Evolutionary conservation across 2,329 filamentous ascomycete species (phyloP), one percentile per base, ranked within the genome.

Genomic region (Penicillium expansum): DNA sequence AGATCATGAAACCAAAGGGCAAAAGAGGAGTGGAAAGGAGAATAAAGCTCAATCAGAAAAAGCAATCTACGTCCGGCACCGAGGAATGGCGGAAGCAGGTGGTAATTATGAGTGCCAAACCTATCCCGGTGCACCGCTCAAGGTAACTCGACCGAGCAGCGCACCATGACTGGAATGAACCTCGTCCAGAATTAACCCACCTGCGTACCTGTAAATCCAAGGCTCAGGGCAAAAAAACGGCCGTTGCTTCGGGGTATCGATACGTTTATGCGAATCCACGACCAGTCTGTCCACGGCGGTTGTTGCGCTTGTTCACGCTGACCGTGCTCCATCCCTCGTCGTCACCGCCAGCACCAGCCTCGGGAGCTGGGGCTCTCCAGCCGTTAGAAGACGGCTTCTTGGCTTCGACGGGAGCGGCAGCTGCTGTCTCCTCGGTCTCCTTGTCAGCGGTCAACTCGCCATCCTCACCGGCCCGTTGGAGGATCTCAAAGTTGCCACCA

Each of bases 401-500:
- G 72, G 78, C 76, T 61, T 82, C 80, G 44, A 80, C 76, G 44
- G 76, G 72, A 18, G 69, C 73, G 55, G 49, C 38, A 44, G 78
- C 76, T 33, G 76, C 70, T 37, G 78, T 76, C 49, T 80, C 76
- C 53, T 79, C 79, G 48, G 77, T 72, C 45, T 81, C 82, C 61
- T 83, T 80, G 39, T 83, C 81, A 54, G 78, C 72, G 53, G 76
- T 73, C 65, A 81, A 79, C 38, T 76, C 75, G 35, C 71, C 80
- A 14, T 76, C 77, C 47, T 79, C 78, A 53, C 72, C 76, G 58
- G 75, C 74, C 64, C 80, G 77, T 66, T 78, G 80, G 58, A 85
- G 76, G 63, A 85, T 80, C 65, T 85, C 84, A 62, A 81, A 82
- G 66, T 77, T 82, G 38, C 77, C 76, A 27, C 76, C 76, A 52